Evolutionary conservation across 805 yeast genomes (phyloP).

Genomic region (Torulaspora gathmanii): DNA sequence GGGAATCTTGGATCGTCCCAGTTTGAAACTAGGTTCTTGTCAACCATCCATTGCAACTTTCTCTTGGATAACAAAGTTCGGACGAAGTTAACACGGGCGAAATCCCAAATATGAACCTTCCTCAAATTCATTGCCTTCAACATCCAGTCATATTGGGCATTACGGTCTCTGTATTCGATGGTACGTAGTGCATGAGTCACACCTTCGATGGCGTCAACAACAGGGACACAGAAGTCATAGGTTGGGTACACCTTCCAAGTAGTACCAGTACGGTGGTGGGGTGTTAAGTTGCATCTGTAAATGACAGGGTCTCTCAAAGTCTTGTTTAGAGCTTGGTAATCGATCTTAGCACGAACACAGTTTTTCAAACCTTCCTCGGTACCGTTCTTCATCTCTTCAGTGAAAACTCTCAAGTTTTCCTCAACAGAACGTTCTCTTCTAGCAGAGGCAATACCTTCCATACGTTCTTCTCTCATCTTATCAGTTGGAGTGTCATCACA

Average conservation of each 20-base stretch:
- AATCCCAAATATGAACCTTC: slow-evolving; percentile 96
- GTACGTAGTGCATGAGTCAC: slow-evolving; percentile 98
- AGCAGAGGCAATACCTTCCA: slow-evolving; percentile 89
- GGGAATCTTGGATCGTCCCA: slow-evolving; percentile 99
- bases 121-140: slow-evolving; percentile 73
- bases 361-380: slow-evolving; percentile 87
- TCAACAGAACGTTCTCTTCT: slow-evolving; percentile 92
- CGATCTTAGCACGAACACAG: slow-evolving; percentile 96
- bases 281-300: slow-evolving; percentile 94
- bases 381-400: slow-evolving; percentile 88
- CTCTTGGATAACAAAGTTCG: slow-evolving; percentile 94
- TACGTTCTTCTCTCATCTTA: slow-evolving; percentile 96
- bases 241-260: slow-evolving; percentile 97
- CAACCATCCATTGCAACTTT: slow-evolving; percentile 98
- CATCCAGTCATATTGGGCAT: slow-evolving; percentile 98
- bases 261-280: slow-evolving; percentile 94
- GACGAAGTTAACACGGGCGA: slow-evolving; percentile 93
- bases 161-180: slow-evolving; percentile 97
- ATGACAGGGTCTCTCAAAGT: slow-evolving; percentile 97
- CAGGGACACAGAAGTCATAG: slow-evolving; percentile 97
- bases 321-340: slow-evolving; percentile 85
- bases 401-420: slow-evolving; percentile 82
- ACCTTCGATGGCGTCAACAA: slow-evolving; percentile 93
- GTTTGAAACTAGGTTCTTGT: slow-evolving; percentile 75
- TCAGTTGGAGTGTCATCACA: slow-evolving; percentile 95